Evolutionary conservation across 306 rosid species (phyloP).

Genomic region (Cucurbita argyrosperma): DNA sequence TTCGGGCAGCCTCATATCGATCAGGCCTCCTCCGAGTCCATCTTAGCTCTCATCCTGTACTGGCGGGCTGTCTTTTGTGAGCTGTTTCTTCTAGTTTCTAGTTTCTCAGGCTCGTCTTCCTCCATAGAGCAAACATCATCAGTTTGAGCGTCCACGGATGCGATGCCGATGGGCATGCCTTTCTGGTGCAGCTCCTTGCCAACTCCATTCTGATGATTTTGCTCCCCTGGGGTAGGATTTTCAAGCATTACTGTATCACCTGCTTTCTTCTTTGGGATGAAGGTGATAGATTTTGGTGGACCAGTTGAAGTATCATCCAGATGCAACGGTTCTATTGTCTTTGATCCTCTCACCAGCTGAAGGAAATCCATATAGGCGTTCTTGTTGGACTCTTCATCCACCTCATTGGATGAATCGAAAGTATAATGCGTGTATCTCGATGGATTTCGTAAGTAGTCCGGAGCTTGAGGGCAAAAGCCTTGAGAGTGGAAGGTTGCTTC

Average conservation of each 20-base stretch:
- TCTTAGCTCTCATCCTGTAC: constrained; percentile 45
- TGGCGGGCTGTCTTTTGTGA: constrained; percentile 40
- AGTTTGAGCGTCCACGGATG: constrained; percentile 28
- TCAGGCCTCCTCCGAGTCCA: background rate
- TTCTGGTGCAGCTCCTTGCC: constrained; percentile 25
- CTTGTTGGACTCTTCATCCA: constrained; percentile 67
- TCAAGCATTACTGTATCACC: constrained; percentile 45
- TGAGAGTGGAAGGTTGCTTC: constrained; percentile 9
- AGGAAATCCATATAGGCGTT: constrained; percentile 63
- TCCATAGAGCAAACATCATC: constrained; percentile 74
- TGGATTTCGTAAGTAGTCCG: constrained; percentile 66
- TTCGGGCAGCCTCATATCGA: background rate
- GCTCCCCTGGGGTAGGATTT: constrained; percentile 13
- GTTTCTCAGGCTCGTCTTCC: constrained; percentile 51
- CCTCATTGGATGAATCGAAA: constrained; percentile 43
- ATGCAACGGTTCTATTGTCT: constrained; percentile 14
- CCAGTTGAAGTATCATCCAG: constrained; percentile 26
- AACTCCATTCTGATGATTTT: constrained; percentile 25
- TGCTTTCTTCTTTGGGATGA: constrained; percentile 67
- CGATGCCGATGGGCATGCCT: constrained; percentile 30
- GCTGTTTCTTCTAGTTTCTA: constrained; percentile 19
- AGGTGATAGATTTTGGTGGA: constrained; percentile 43
- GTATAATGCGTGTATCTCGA: constrained; percentile 53
- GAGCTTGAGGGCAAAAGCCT: constrained; percentile 43
- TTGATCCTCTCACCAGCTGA: constrained; percentile 32